phyloP scores from a whole-genome alignment of 208 protist species.

The Trypanosoma avium region DNA sequence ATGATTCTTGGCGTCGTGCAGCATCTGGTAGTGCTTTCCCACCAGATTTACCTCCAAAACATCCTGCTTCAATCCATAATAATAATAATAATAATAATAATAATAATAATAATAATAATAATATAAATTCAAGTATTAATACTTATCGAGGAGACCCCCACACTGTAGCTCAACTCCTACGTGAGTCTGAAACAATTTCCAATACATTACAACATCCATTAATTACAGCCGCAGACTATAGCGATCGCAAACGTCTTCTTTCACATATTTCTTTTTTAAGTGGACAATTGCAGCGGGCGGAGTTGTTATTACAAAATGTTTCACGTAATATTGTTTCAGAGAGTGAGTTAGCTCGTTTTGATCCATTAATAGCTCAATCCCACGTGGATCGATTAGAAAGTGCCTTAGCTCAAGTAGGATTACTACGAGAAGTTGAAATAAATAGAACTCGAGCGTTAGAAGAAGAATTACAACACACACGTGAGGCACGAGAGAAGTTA shows the following conservation, averaged over 20 bases:
- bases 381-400: slow-evolving; percentile 83
- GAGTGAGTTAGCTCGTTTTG: slow-evolving; percentile 54
- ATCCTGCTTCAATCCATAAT: not conserved
- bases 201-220: slow-evolving; percentile 15
- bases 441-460: slow-evolving; percentile 38
- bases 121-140: not conserved
- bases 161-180: not conserved
- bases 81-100: not conserved
- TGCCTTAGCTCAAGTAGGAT: slow-evolving; percentile 69
- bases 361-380: slow-evolving; percentile 74
- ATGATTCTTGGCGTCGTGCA: slow-evolving; percentile 9
- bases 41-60: slow-evolving; percentile 16
- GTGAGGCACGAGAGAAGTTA: slow-evolving; percentile 36
- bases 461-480: slow-evolving; percentile 37
- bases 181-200: not conserved
- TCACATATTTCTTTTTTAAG: slow-evolving; percentile 86
- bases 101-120: not conserved
- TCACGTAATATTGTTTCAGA: slow-evolving; percentile 41
- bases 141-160: too few relatives aligned
- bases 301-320: slow-evolving; percentile 68
- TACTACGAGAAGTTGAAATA: slow-evolving; percentile 78
- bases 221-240: slow-evolving; percentile 73
- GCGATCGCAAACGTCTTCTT: slow-evolving; percentile 74
- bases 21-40: slow-evolving; percentile 24
- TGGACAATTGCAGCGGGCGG: slow-evolving; percentile 76